phyloP scores from a whole-genome alignment of 2,329 filamentous ascomycete species.

The Penicillium sp. region DNA sequence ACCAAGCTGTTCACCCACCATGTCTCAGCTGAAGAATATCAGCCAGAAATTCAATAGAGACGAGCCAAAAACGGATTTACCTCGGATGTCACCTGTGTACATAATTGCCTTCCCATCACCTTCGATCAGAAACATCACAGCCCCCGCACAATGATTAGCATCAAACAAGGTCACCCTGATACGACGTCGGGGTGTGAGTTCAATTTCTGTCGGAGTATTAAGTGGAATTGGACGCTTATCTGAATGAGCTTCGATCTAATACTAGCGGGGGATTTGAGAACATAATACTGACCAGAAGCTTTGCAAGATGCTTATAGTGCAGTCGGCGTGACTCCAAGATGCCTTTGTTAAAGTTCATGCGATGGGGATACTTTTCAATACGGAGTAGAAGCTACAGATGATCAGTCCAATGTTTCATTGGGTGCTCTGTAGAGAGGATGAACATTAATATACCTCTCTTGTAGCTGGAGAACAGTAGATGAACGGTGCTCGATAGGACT shows the following conservation, averaged over 20 bases:
- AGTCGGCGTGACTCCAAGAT: slow-evolving; percentile 72
- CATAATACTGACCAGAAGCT: slow-evolving; percentile 56
- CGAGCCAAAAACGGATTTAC: slow-evolving; percentile 24
- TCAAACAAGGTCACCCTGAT: slow-evolving; percentile 83
- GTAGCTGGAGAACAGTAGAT: slow-evolving; percentile 89
- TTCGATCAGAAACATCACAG: slow-evolving; percentile 91
- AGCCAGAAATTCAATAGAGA: background rate
- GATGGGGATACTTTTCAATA: slow-evolving; percentile 74
- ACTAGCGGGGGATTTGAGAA: background rate
- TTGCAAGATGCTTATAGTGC: slow-evolving; percentile 73
- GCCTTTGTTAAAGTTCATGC: slow-evolving; percentile 76
- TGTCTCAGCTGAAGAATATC: slow-evolving; percentile 57
- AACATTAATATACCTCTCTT: slow-evolving; percentile 54
- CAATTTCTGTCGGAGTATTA: slow-evolving; percentile 73
- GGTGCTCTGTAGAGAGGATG: background rate
- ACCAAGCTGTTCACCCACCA: slow-evolving; percentile 79
- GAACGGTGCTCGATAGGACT: slow-evolving; percentile 73
- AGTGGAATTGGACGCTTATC: slow-evolving; percentile 73
- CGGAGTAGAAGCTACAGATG: slow-evolving; percentile 63
- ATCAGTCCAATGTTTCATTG: background rate
- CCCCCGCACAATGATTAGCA: slow-evolving; percentile 87
- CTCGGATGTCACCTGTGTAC: slow-evolving; percentile 86
- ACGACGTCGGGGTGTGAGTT: slow-evolving; percentile 65
- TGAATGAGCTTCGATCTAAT: background rate
- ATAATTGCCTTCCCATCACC: slow-evolving; percentile 68